Evolutionary conservation across 1,139 yeast genomes (phyloP).

Genomic region (Debaryomyces psychrophilus): DNA sequence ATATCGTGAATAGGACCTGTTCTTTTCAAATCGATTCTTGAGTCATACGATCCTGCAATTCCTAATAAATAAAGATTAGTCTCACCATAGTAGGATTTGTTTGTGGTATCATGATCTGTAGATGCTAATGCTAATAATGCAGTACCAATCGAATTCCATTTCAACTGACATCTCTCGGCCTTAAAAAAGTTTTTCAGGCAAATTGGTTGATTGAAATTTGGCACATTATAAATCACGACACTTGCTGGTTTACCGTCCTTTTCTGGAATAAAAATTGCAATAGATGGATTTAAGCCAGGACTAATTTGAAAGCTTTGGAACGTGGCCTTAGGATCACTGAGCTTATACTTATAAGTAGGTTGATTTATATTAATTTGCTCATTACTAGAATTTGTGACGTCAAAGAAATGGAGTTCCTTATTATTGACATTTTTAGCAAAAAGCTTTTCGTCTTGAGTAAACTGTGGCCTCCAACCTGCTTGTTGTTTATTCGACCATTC

Average conservation of each 20-base stretch:
- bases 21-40: constrained; percentile 81
- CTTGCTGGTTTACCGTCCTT: constrained; percentile 83
- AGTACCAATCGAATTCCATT: constrained; percentile 95
- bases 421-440: constrained; percentile 63
- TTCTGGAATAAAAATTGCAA: constrained; percentile 91
- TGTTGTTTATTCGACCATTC: constrained; percentile 82
- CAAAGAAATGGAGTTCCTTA: constrained; percentile 75
- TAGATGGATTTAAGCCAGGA: constrained; percentile 90
- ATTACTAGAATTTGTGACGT: constrained; percentile 40
- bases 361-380: constrained; percentile 44
- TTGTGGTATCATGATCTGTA: constrained; percentile 93
- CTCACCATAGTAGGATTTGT: constrained; percentile 96
- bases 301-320: constrained; percentile 64
- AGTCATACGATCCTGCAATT: constrained; percentile 89
- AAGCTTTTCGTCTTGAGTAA: constrained; percentile 74
- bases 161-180: constrained; percentile 90
- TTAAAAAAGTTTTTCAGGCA: constrained; percentile 90
- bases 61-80: constrained; percentile 89
- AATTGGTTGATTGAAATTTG: constrained; percentile 76
- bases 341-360: constrained; percentile 63
- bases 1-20: constrained; percentile 98
- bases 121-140: constrained; percentile 91
- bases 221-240: constrained; percentile 79
- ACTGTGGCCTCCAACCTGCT: constrained; percentile 90
- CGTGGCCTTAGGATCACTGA: constrained; percentile 59